Evolutionary conservation across 306 rosid genomes (phyloP), one percentile per base, ranked within the genome.

Genomic region (Castanospermum australe): DNA sequence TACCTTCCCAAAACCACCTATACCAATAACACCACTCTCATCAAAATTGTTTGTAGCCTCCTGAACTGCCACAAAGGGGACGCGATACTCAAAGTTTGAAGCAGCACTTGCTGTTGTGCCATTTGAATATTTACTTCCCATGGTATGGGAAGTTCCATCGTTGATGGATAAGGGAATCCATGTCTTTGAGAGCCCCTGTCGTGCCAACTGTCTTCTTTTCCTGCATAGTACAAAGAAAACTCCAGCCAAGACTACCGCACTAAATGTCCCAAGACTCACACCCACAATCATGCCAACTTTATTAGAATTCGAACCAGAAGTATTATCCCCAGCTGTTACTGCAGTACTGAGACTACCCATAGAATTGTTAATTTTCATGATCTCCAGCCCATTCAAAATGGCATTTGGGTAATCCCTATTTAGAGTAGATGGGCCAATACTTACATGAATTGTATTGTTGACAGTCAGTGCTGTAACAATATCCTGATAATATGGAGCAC

Each of bases 331-430:
- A 59, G 81, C 35, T 32, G 72, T 79, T 25, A 62, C 22, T 9
- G 32, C 84, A 33, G 54, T 81, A 73, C 90, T 69, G 32, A 91
- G 91, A 78, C 94, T 87, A 52, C 97, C 92, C 71, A 22, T 63
- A 32, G 99, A 87, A 69, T 91, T 89, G 87, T 84, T 94, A 88
- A 94, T 82, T 86, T 94, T 94, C 95, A 94, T 82, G 62, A 94
- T 87, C 93, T 94, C 99, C 77, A 94, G 81, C 52, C 97, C 99
- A 90, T 94, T 94, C 61, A 94, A 74, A 81, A 94, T 92, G 59
- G 93, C 99, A 75, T 87, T 87, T 21, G 95, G 95, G 63, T 42
- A 66, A 21, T 7, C 59, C 32, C 2, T 67, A 5, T 50, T 48
- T 18, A 71, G 0, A 47, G 54, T 0, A 47, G 92, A 75, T 25